Percentiles rank a stretch among this genome's conserved stretches.
Conservation (phyloP, 2,329 filamentous ascomycete species). For the Emmonsia crescens region DNA sequence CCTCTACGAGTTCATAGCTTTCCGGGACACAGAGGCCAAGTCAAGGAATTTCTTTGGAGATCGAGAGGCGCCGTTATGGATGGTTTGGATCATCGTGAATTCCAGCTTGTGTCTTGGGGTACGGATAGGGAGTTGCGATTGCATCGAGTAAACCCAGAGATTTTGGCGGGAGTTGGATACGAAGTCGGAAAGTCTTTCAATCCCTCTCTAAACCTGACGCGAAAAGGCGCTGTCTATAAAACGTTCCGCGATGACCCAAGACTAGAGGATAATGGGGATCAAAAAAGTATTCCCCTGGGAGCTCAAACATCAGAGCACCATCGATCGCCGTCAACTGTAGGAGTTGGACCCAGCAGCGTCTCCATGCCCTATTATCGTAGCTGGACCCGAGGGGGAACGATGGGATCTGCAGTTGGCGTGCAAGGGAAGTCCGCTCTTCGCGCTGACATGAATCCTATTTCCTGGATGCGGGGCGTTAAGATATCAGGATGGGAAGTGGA, state of each 20-base stretch:
- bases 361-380: constrained; percentile 43
- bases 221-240: constrained; percentile 75
- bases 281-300: not conserved
- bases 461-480: constrained; percentile 56
- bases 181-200: constrained; percentile 55
- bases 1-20: constrained; percentile 41
- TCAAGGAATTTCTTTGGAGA: constrained; percentile 88
- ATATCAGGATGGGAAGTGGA: constrained; percentile 45
- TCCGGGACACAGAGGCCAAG: constrained; percentile 49
- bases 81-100: constrained; percentile 71
- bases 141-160: constrained; percentile 57
- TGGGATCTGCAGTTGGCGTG: constrained; percentile 39
- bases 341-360: constrained; percentile 38
- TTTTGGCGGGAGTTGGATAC: constrained; percentile 60
- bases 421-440: constrained; percentile 38
- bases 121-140: constrained; percentile 73
- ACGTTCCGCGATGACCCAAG: constrained; percentile 56
- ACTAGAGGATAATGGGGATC: not conserved
- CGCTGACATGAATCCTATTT: constrained; percentile 47
- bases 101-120: constrained; percentile 88
- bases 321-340: constrained; percentile 21
- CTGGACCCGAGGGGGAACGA: constrained; percentile 35
- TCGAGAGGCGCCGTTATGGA: constrained; percentile 59
- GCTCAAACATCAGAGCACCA: constrained; percentile 7
- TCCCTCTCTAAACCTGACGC: constrained; percentile 59